Percentiles rank a stretch among this genome's conserved stretches.
Conservation (phyloP, 1,284 basidiomycete species). For the Ustilago trichophora region DNA sequence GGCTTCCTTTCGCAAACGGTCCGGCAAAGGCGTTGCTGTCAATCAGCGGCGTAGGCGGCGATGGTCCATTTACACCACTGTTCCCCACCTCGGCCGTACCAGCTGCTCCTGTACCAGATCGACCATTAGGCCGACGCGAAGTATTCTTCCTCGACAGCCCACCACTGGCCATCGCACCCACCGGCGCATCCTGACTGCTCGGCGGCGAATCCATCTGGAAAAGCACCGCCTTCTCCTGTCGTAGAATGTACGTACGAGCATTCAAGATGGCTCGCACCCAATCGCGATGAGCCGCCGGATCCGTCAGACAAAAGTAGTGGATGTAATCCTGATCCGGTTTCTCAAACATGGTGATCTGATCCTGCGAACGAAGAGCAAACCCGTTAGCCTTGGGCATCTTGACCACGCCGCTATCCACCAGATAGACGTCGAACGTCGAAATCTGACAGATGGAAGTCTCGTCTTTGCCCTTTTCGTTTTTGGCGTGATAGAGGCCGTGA, state of each 20-base stretch:
- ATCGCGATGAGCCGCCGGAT: slow-evolving; percentile 59
- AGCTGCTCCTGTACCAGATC: slow-evolving; percentile 9
- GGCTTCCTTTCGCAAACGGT: slow-evolving; percentile 54
- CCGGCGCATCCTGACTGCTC: slow-evolving; percentile 4
- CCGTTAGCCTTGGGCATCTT: slow-evolving; percentile 58
- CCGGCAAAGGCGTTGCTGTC: slow-evolving; percentile 46
- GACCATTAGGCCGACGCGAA: slow-evolving; percentile 20
- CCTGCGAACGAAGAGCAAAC: slow-evolving; percentile 60
- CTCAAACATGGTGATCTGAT: slow-evolving; percentile 54
- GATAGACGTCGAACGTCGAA: slow-evolving; percentile 60
- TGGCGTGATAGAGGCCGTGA: slow-evolving; percentile 59
- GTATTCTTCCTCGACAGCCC: slow-evolving; percentile 40
- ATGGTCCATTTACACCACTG: slow-evolving; percentile 4
- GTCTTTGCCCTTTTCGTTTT: slow-evolving; percentile 64
- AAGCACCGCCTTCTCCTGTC: slow-evolving; percentile 58
- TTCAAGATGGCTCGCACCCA: slow-evolving; percentile 61
- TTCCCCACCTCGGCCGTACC: slow-evolving; percentile 1
- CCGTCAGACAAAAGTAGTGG: slow-evolving; percentile 58
- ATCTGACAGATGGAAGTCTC: slow-evolving; percentile 57
- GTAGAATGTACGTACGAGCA: slow-evolving; percentile 62
- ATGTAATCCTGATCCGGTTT: slow-evolving; percentile 61
- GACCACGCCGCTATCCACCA: slow-evolving; percentile 48
- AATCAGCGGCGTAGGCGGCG: slow-evolving; percentile 41
- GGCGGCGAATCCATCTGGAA: slow-evolving; percentile 41
- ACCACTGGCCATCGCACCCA: slow-evolving; percentile 3